Evolutionary conservation across 495 filamentous ascomycete genomes (phyloP).

Genomic region (Trichoderma orchidacearum): DNA sequence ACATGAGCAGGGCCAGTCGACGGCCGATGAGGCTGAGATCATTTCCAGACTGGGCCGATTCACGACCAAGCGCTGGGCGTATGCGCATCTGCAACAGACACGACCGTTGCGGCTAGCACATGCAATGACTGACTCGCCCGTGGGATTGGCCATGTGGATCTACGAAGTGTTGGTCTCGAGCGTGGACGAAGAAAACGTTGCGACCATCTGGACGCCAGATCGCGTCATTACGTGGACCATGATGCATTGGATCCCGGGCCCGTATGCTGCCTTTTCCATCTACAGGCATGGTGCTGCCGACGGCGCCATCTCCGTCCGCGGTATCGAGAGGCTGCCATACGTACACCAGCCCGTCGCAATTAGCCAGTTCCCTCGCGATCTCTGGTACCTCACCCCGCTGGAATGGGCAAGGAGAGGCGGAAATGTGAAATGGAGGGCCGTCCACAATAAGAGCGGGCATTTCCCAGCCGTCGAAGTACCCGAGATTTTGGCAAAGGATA

Average conservation of each 20-base stretch:
- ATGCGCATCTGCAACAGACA: conserved; percentile 30
- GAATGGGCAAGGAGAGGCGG: conserved; percentile 5
- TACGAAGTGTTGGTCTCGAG: conserved; percentile 36
- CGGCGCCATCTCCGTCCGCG: conserved; percentile 6
- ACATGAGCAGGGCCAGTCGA: background rate
- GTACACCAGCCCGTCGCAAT: conserved; percentile 21
- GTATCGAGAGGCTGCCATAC: conserved; percentile 7
- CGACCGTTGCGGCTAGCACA: conserved; percentile 39
- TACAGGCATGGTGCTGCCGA: conserved; percentile 24
- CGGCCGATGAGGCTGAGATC: background rate
- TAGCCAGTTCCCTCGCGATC: conserved; percentile 23
- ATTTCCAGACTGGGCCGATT: background rate
- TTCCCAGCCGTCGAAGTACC: conserved; percentile 40
- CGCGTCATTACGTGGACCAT: conserved; percentile 41
- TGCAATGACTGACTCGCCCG: conserved; percentile 34
- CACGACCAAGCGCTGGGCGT: conserved; percentile 15
- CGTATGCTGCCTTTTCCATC: conserved; percentile 31
- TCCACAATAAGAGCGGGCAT: conserved; percentile 33
- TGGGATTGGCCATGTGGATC: conserved; percentile 41
- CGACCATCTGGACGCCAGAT: conserved; percentile 39
- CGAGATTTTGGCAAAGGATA: conserved; percentile 24
- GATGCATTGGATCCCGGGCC: conserved; percentile 39
- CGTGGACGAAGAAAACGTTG: conserved; percentile 26
- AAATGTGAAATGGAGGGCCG: conserved; percentile 24
- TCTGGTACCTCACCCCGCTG: conserved; percentile 7